Conservation (phyloP, 352 stramenopile genomes). For the Pythium biforme region DNA sequence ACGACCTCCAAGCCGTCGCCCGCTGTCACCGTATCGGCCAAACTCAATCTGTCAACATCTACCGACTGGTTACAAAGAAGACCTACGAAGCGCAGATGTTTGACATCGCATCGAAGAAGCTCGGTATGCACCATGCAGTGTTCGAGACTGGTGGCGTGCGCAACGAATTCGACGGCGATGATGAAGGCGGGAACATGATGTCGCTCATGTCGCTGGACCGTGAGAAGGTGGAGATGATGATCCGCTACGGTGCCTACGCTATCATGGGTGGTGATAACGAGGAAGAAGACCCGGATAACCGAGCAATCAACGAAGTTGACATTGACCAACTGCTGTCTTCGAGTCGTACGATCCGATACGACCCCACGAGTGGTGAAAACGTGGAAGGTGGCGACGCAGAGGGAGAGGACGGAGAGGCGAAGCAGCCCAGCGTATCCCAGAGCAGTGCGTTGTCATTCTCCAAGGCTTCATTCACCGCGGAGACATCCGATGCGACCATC, state of each 20-base stretch:
- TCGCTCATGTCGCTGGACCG: conserved; percentile 92
- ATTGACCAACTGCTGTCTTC: conserved; percentile 84
- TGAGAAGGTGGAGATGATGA: conserved; percentile 99
- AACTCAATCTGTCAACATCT: conserved; percentile 99
- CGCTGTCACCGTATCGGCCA: conserved; percentile 99
- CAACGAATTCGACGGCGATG: conserved; percentile 93
- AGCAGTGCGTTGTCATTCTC: conserved; percentile 82
- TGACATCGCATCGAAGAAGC: conserved; percentile 97
- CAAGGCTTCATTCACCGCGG: conserved; percentile 85
- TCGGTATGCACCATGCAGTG: conserved; percentile 98
- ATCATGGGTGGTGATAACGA: conserved; percentile 95
- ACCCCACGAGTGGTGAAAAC: conserved; percentile 60
- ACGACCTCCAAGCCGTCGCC: conserved; percentile 96
- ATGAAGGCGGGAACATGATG: conserved; percentile 92
- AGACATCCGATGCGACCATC: conserved; percentile 85
- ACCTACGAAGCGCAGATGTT: conserved; percentile 99
- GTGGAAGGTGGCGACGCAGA: conserved; percentile 32
- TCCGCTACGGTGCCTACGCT: conserved; percentile 96
- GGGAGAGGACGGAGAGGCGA: conserved; percentile 36
- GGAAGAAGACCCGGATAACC: conserved; percentile 88
- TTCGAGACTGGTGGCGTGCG: conserved; percentile 93
- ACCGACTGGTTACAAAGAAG: conserved; percentile 98
- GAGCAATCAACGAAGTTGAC: conserved; percentile 87
- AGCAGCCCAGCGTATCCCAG: conserved; percentile 44
- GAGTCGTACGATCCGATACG: conserved; percentile 88